These are phyloP conservation scores for Coemansia sp. DNA, from an alignment of 192 early-diverging fungal genomes.

Conservation along the genomic window DNA sequence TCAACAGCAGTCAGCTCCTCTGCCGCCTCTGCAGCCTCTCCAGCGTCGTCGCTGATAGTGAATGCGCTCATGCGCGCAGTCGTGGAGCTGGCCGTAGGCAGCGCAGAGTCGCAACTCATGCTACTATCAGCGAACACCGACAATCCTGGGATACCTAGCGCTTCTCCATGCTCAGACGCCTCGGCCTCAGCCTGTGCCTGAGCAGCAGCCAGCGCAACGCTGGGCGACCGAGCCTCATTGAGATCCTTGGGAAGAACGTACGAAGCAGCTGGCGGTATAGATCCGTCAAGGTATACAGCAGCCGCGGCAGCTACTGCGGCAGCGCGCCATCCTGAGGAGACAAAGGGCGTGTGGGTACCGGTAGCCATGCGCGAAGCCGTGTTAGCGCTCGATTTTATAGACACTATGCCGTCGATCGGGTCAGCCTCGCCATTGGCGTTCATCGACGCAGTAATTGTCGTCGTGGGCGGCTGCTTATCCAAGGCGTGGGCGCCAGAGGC, in stretches of 20 bases:
- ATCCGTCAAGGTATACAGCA: conserved; percentile 31
- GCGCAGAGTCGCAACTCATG: neutral
- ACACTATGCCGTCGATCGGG: conserved; percentile 53
- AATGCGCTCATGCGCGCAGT: conserved; percentile 1
- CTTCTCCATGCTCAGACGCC: neutral
- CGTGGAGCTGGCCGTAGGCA: neutral
- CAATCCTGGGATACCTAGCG: neutral
- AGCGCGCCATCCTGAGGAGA: conserved; percentile 25
- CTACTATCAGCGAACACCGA: neutral
- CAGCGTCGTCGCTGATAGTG: neutral
- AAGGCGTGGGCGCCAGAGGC: conserved; percentile 18
- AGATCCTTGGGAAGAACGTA: conserved; percentile 47
- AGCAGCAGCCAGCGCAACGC: conserved; percentile 20
- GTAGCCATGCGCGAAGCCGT: conserved; percentile 31
- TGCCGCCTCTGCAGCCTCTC: neutral
- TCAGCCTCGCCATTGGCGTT: conserved; percentile 53
- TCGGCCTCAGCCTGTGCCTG: conserved; percentile 1
- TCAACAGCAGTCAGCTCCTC: neutral
- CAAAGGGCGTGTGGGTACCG: conserved; percentile 43
- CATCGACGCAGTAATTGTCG: conserved; percentile 50
- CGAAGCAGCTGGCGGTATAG: conserved; percentile 13
- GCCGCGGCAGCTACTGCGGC: conserved; percentile 33
- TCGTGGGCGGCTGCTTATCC: conserved; percentile 20
- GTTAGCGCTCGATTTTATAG: conserved; percentile 37
- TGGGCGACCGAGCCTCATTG: conserved; percentile 37